phyloP scores from a whole-genome alignment of 1,284 basidiomycete species.

The Rhizoctonia solani region DNA sequence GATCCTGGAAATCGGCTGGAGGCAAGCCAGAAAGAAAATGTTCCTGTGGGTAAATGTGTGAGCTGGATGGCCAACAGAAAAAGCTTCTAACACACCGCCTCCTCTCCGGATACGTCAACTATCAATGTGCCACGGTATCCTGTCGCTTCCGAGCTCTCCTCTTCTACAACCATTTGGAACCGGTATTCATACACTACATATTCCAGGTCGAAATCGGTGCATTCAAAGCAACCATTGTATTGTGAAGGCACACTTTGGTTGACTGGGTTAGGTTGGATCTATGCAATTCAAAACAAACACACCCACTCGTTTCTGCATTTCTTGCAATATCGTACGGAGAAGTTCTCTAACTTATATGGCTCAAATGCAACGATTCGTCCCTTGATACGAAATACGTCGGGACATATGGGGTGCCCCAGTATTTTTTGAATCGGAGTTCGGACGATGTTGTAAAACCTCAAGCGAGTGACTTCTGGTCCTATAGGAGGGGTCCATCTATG shows the following conservation, averaged over 20 bases:
- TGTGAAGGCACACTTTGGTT: not conserved
- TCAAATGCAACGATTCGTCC: conserved; percentile 19
- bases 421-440: conserved; percentile 24
- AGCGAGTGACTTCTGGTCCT: conserved; percentile 10
- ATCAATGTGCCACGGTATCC: conserved; percentile 3
- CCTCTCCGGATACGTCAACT: conserved; percentile 18
- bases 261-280: not conserved
- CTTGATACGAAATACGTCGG: conserved; percentile 17
- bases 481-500: not conserved
- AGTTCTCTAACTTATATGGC: conserved; percentile 15
- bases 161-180: conserved; percentile 19
- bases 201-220: not conserved
- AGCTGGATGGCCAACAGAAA: not conserved
- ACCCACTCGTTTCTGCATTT: conserved; percentile 13
- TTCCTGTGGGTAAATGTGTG: not conserved
- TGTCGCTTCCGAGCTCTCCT: not conserved
- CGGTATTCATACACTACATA: conserved; percentile 23
- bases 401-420: conserved; percentile 13
- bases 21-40: conserved; percentile 13
- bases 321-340: conserved; percentile 2
- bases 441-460: conserved; percentile 8
- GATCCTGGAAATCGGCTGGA: not conserved
- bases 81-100: conserved; percentile 1
- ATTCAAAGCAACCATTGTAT: not conserved
- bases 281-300: not conserved